phyloP scores from a whole-genome alignment of 2,329 filamentous ascomycete genomes.

The Sclerotinia spermophila region DNA sequence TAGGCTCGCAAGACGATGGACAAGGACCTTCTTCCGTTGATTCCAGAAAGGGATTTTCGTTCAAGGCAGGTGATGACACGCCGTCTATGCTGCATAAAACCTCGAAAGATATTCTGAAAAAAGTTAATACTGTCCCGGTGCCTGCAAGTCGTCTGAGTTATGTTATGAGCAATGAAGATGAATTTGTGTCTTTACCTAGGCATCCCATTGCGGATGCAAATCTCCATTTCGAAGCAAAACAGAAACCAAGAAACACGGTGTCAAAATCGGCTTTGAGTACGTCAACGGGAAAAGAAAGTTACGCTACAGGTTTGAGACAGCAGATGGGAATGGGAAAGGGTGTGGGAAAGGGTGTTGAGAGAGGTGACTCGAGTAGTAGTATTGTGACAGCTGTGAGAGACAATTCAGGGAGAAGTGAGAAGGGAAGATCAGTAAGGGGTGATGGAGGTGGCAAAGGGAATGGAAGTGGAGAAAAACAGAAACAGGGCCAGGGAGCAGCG shows the following conservation, averaged over 20 bases:
- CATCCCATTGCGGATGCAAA: neutral
- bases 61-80: slow-evolving; percentile 30
- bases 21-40: neutral
- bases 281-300: neutral
- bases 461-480: neutral
- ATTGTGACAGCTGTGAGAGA: slow-evolving; percentile 30
- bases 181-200: neutral
- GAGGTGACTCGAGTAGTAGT: slow-evolving; percentile 30
- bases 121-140: neutral
- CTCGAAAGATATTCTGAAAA: neutral
- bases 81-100: neutral
- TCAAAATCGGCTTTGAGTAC: neutral
- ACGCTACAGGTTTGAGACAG: neutral
- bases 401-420: slow-evolving; percentile 23
- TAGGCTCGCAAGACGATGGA: neutral
- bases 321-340: neutral
- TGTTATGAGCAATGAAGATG: slow-evolving; percentile 12
- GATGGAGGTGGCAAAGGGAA: slow-evolving; percentile 19
- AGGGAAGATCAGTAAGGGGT: neutral
- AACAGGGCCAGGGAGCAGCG: slow-evolving; percentile 7
- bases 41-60: slow-evolving; percentile 29
- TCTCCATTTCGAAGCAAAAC: neutral
- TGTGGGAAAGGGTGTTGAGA: neutral
- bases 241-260: neutral
- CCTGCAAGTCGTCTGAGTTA: slow-evolving; percentile 1